Base-by-base conservation (phyloP, 345 rosid genomes). In the Anastatica hierochuntica region DNA sequence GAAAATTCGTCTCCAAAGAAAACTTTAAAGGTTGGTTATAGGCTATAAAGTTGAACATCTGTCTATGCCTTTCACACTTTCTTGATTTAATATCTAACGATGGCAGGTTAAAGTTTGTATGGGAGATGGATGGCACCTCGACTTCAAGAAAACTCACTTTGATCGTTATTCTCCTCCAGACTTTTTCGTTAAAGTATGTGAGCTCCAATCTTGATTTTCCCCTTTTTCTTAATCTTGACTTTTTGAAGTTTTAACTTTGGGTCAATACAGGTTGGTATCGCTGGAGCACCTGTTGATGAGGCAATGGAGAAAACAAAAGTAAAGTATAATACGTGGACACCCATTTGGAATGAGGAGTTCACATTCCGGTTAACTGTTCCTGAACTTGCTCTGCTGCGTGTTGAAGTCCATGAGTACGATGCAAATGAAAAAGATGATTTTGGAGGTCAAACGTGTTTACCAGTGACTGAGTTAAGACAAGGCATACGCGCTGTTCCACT, bases 71-170 rank as follows among this genome's bases (percentile, higher is more conserved):
- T n/a, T 27, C 15, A 31, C 23, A n/a, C 13, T 39, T 5, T 10
- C 31, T 59, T 49, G 43, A 27, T 49, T n/a, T 49, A 50, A 43
- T 59, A 30, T 51, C 23, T 58, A 40, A 46, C 7, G 42, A 43
- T 47, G 26, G 7, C 62, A 88, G 97, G 92, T 85, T 46, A 87
- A 75, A 68, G 82, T 84, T 9, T 81, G 60, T 23, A 74, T 82
- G 90, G 95, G 98, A 58, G 95, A 90, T 54, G 98, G 96, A 45
- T 90, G 96, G 98, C 73, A 59, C 29, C 27, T 65, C 12, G 96
- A 87, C 63, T 90, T 87, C 66, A 73, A 72, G n/a, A 79, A 52
- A 9, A 87, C 85, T 5, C 95, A 90, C 73, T 87, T 88, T 49
- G 98, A 90, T 64, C 38, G 31, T 9, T 88, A 67, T 60, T 90